phyloP scores from a whole-genome alignment of 129 eudicot species.

The Lactuca saligna region DNA sequence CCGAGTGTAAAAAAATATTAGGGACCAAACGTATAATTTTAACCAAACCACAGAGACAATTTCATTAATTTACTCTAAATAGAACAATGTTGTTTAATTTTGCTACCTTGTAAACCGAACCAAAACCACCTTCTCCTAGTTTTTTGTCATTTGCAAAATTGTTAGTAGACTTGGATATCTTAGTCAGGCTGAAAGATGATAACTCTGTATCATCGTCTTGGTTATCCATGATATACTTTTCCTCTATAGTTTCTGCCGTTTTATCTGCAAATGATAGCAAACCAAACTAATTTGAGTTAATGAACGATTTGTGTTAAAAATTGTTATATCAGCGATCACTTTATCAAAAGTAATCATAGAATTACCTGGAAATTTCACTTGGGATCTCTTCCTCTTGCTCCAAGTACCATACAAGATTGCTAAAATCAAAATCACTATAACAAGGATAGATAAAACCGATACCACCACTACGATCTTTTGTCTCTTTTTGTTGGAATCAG shows the following conservation, averaged over 20 bases:
- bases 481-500: slow-evolving; percentile 8
- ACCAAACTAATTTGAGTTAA: not conserved
- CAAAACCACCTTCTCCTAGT: slow-evolving; percentile 36
- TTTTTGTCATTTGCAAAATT: slow-evolving; percentile 18
- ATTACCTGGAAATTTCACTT: not conserved
- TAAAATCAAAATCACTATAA: not conserved
- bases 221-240: slow-evolving; percentile 11
- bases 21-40: too few relatives aligned
- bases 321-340: too few relatives aligned
- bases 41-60: too few relatives aligned
- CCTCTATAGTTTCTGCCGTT: not conserved
- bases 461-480: not conserved
- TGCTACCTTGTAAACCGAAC: slow-evolving; percentile 30
- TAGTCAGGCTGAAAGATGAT: slow-evolving; percentile 11
- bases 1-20: too few relatives aligned
- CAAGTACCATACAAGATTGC: slow-evolving; percentile 9
- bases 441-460: not conserved
- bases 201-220: slow-evolving; percentile 29
- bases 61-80: too few relatives aligned
- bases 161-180: slow-evolving; percentile 17
- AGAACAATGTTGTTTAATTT: not conserved
- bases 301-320: not conserved
- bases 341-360: not conserved
- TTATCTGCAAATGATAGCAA: slow-evolving; percentile 6
- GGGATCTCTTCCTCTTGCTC: slow-evolving; percentile 18